Base-by-base conservation (phyloP, 495 filamentous ascomycete species). In the Neurospora sublineolata region DNA sequence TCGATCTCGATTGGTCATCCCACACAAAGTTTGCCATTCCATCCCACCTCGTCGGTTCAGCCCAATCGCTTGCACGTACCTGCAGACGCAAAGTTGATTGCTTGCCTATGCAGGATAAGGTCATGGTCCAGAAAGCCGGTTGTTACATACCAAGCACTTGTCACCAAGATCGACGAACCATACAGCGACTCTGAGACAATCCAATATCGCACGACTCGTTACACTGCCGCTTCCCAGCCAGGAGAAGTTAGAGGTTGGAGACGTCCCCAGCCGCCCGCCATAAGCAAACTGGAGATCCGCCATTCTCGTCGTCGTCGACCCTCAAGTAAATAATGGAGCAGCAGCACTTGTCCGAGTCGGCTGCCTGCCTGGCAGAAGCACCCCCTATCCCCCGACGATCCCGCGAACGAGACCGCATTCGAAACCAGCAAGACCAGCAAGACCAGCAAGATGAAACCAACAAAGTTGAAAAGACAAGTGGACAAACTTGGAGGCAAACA, bases 381-480 rank as follows among this genome's bases (percentile, higher is more conserved):
- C 78, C 77, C 67, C 75, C 78, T 40, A 77, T 76, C 42, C 78
- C 78, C 40, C 78, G 78, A 18, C 76, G 71, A 70, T 73, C 76
- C 72, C 78, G 78, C 67, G 78, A 80, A 44, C 71, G 76, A 70
- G 78, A 79, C 37, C 78, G 73, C 30, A 64, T 40, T 46, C 75
- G 76, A 67, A 37, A 73, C 37, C 68, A 33, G 33, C 33, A 33
- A 33, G 33, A 33, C 33, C 33, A 33, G 33, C 33, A 33, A 33
- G 52, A 18, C 20, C 20, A 58, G 5, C 46, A 58, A 23, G 46
- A 58, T 14, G 27, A 64, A 16, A 33, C 14, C 12, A 64, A 64
- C 2, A 64, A 64, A 7, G 27, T 30, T 5, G 52, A 64, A 64
- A 64, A 64, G 14, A 8, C 27, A 64, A 64, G 52, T 33, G 52